Percentiles rank a stretch among this genome's conserved stretches.
phyloP scores from a whole-genome alignment of 1,139 yeast species.

The Nematodospora anomalae region DNA sequence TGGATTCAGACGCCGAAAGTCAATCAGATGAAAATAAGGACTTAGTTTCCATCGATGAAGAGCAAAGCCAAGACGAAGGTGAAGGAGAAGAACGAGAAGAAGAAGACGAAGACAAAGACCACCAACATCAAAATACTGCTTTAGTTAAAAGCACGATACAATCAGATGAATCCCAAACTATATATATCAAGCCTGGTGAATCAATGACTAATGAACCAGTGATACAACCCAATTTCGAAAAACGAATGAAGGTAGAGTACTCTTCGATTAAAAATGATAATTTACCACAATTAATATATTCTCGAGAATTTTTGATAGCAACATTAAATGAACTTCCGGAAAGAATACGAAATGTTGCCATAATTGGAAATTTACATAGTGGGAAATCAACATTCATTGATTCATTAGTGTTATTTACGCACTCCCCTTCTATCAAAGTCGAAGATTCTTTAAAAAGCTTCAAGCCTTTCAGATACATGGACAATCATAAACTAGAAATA shows the following conservation, averaged over 20 bases:
- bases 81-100: conserved; percentile 18
- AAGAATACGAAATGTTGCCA: conserved; percentile 71
- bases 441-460: conserved; percentile 29
- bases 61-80: conserved; percentile 16
- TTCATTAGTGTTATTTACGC: conserved; percentile 64
- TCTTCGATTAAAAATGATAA: conserved; percentile 20
- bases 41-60: conserved; percentile 14
- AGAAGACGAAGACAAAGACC: conserved; percentile 12
- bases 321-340: conserved; percentile 54
- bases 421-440: conserved; percentile 34
- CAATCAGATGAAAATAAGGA: conserved; percentile 11
- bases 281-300: conserved; percentile 61
- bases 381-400: conserved; percentile 89
- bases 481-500: conserved; percentile 66
- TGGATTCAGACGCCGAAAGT: conserved; percentile 46
- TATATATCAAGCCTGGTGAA: conserved; percentile 27
- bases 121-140: conserved; percentile 3
- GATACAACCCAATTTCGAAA: conserved; percentile 52
- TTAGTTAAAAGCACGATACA: conserved; percentile 10
- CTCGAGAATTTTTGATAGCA: conserved; percentile 60
- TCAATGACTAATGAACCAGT: conserved; percentile 53
- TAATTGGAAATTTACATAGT: conserved; percentile 81
- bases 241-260: conserved; percentile 48
- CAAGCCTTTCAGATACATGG: conserved; percentile 61
- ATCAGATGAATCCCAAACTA: conserved; percentile 16